Evolutionary conservation across 768 basidiomycete species (phyloP), one percentile per base, ranked within the genome.

Genomic region (Tricholoma terreum): DNA sequence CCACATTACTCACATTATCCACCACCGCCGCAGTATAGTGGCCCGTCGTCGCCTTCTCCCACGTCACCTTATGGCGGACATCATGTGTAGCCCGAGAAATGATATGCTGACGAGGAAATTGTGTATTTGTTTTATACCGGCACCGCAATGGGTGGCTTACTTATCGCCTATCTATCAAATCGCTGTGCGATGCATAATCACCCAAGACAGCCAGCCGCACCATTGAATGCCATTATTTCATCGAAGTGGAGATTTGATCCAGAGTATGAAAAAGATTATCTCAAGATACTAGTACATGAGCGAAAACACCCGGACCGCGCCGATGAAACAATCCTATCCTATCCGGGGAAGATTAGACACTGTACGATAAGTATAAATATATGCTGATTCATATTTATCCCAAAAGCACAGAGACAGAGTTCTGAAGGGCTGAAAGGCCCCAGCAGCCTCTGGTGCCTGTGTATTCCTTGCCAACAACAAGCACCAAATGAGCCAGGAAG

Each of bases 401-500:
- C 10, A 49, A 50, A 10, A 58, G 46, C 10, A 40, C 17, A 4
- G 60, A 57, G 33, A 80, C 43, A 77, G 79, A 81, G 54, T 73
- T 69, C 61, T 75, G 74, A 6, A 75, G 43, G 6, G 73, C 72
- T 19, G 77, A 59, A 15, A 80, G 69, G 63, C 82, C 82, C 64
- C 76, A 69, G 58, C 78, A 78, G 8, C 80, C 80, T 19, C 59
- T 65, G 35, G 74, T 67, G 17, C 80, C 81, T 0, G 77, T 80
- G 58, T 80, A 77, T 7, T n/a, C 46, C 12, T 80, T 80, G 30
- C 75, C 70, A 14, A 76, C 66, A 22, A 79, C 78, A 31, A 83
- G 66, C 4, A 77, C 33, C 52, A 82, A 82, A 61, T 83, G 82
- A 5, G 77, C 78, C 15, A 82, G 57, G 50, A 80, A 81, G 40